Base-by-base conservation (phyloP, 495 filamentous ascomycete species). In the Lasiosphaeria hispida region DNA sequence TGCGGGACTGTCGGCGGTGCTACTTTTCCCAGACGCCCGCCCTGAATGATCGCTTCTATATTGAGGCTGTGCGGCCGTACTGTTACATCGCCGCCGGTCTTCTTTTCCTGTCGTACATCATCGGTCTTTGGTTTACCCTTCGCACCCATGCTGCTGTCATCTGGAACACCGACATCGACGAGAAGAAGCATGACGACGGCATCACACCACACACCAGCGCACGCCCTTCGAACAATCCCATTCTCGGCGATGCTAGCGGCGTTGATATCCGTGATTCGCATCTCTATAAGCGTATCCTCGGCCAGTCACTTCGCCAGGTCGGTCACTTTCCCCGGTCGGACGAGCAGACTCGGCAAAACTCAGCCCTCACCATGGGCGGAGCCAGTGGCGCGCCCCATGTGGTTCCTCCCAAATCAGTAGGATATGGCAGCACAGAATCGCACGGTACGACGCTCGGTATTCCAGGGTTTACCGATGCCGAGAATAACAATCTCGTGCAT, bases 141-240 rank as follows among this genome's bases (percentile, higher is more conserved):
- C 80, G 95, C 58, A 99, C 94, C 2, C 94, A 99, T 69, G 94
- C 94, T 4, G 93, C 94, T 14, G 86, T 96, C 35, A 99, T 99
- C 56, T 99, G 94, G 94, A 92, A 91, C 66, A 87, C 76, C 23
- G 91, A 96, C 59, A 66, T 81, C 3, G 92, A 97, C 42, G 91
- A 96, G 72, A 96, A 95, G 76, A 90, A 88, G 59, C 70, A 75
- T 35, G 76, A 81, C 48, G 75, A 81, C 30, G 51, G 68, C n/a
- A 33, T 71, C 33, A 58, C 67, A 13, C 63, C 71, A 1, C 69
- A 72, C 10, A 54, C 57, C 41, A 76, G 72, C 34, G 67, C 71
- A 11, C 62, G 75, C 4, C 75, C 77, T 43, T 77, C 83, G 17
- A 64, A 73, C 34, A 40, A 52, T 33, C 23, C 51, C 9, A 74